Percentiles rank a stretch among this genome's conserved stretches.
Evolutionary conservation across 768 basidiomycete genomes (phyloP).

Genomic region (Podaxis rugospora): DNA sequence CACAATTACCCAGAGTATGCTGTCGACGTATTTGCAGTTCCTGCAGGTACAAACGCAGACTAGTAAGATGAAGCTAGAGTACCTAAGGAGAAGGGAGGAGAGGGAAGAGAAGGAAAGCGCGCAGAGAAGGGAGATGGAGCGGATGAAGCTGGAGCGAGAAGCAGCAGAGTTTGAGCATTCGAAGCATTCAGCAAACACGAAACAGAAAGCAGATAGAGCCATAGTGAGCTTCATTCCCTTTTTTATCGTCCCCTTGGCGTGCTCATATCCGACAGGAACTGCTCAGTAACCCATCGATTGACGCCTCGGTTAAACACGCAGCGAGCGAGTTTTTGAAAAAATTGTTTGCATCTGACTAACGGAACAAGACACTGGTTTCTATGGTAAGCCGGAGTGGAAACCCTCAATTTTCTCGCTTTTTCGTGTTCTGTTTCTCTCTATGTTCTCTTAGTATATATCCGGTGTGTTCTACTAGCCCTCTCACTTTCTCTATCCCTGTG

Average conservation of each 20-base stretch:
- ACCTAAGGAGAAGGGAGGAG: slow-evolving; percentile 61
- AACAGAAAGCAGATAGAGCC: slow-evolving; percentile 63
- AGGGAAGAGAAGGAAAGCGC: slow-evolving; percentile 59
- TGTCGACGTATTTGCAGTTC: slow-evolving; percentile 53
- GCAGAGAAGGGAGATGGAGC: slow-evolving; percentile 48
- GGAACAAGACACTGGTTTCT: neutral
- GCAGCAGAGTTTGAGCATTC: slow-evolving; percentile 49
- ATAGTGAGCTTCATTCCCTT: slow-evolving; percentile 34
- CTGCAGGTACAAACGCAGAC: slow-evolving; percentile 67
- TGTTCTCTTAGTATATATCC: slow-evolving; percentile 5
- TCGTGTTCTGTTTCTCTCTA: neutral
- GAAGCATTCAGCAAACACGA: slow-evolving; percentile 46
- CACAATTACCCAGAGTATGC: slow-evolving; percentile 51
- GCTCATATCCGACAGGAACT: slow-evolving; percentile 37
- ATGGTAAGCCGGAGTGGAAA: too few relatives aligned
- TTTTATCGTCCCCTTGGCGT: neutral
- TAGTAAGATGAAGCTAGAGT: slow-evolving; percentile 66
- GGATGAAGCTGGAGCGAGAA: slow-evolving; percentile 51
- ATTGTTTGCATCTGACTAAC: slow-evolving; percentile 18
- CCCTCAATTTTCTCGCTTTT: neutral
- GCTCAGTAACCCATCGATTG: slow-evolving; percentile 52
- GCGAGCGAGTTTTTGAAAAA: slow-evolving; percentile 72
- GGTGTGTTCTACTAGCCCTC: neutral
- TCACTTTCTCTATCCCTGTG: slow-evolving; percentile 1
- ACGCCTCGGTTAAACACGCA: slow-evolving; percentile 58